Conservation (phyloP, 768 basidiomycete genomes). For the Naganishia vishniacii region DNA sequence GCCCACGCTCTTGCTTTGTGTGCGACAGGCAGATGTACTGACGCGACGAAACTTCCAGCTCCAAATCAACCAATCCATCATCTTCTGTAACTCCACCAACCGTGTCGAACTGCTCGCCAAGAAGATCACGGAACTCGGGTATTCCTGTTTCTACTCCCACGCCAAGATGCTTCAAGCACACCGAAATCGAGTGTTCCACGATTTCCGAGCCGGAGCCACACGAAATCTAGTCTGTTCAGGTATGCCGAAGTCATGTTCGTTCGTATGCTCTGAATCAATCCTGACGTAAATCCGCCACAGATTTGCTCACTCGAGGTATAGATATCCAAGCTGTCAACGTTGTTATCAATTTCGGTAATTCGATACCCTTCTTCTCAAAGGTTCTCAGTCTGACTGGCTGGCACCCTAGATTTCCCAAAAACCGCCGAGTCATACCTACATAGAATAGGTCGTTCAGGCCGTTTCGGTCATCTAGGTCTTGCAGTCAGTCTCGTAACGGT, state of each 20-base stretch:
- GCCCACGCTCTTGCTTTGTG: constrained; percentile 18
- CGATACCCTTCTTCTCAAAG: background rate
- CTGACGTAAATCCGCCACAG: constrained; percentile 43
- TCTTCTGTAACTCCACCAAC: constrained; percentile 99
- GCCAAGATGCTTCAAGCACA: constrained; percentile 99
- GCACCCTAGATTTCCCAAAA: constrained; percentile 71
- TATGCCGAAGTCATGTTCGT: constrained; percentile 28
- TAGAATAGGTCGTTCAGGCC: constrained; percentile 93
- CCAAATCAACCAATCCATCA: constrained; percentile 99
- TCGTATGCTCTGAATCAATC: background rate
- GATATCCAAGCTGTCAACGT: constrained; percentile 99
- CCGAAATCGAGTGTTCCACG: constrained; percentile 99
- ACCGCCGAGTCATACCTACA: constrained; percentile 98
- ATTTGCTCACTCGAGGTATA: constrained; percentile 96
- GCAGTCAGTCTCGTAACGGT: constrained; percentile 92
- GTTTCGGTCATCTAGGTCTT: constrained; percentile 92
- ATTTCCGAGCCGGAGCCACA: constrained; percentile 97
- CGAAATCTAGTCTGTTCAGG: constrained; percentile 89
- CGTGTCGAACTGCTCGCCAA: constrained; percentile 98
- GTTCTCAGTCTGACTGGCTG: background rate
- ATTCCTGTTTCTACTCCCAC: constrained; percentile 99
- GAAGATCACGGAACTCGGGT: constrained; percentile 98
- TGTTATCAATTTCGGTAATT: constrained; percentile 84
- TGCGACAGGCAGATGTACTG: background rate
- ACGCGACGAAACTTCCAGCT: constrained; percentile 55